Base-by-base conservation (phyloP, 78 protist species). In the Polysphondylium violaceum region DNA sequence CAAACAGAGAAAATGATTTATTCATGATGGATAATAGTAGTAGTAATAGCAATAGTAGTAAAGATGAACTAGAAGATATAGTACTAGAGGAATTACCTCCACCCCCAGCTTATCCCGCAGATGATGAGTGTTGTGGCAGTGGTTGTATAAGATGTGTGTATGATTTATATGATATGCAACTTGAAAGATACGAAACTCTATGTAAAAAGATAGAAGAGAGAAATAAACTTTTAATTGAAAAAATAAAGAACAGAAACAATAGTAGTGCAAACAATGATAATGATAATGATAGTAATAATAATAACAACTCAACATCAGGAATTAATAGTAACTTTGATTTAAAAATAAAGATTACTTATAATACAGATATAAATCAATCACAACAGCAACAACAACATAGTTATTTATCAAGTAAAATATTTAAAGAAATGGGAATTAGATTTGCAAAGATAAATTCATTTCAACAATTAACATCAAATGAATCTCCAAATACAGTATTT, bases 61-160 rank as follows among this genome's bases (percentile, higher is more conserved):
- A n/a, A n/a, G n/a, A n/a, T n/a, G n/a, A 14, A 31, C 9, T 4
- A 74, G 21, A 72, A 23, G 59, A 44, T 27, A 23, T 72, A 2
- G 61, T 29, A 23, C 21, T 69, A 31, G 90, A 83, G 55, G 63
- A 67, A 38, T 56, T 69, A 44, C 90, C 90, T 7, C 47, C 40
- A 16, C 71, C 77, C 1, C 90, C 90, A 14, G 35, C 16, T 1
- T 63, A 51, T 27, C 90, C 90, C 0, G 68, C 38, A 27, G 68
- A 76, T 0, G 90, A 83, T 58, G 90, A 83, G 36, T 83, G 90
- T 58, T 83, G 90, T 83, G 90, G 90, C 1, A 69, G 73, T 41
- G 90, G 90, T 9, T 83, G 90, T 23, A 35, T 58, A 16, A 51
- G 90, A 83, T 83, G 90, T 44, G 90, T 83, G 1, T 69, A 83